Base-by-base conservation (phyloP, 345 rosid species). In the Murraya paniculata region DNA sequence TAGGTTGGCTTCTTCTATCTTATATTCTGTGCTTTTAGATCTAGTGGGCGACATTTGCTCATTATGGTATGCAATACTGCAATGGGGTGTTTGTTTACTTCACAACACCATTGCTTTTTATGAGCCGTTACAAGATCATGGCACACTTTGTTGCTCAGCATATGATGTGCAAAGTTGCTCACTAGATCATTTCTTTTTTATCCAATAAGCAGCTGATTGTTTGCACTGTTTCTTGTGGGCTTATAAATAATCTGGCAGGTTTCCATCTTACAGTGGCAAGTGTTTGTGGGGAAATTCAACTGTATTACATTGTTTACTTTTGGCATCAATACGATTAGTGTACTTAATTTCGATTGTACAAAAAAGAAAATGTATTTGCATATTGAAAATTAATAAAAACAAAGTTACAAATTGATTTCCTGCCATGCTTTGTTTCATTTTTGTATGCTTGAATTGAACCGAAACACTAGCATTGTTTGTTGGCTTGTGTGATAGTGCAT, bases 231-330 rank as follows among this genome's bases (percentile, higher is more conserved):
- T 59, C n/a, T 64, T 39, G 33, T 69, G 35, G 68, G 48, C 71
- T 57, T 41, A 35, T 64, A 36, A 22, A 35, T 64, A 36, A 22
- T 64, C 21, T 57, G 79, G 61, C 80, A 81, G 83, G 85, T 68
- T 50, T 35, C 48, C 25, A 45, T 68, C 30, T 67, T 69, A 27
- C 56, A 19, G 36, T 5, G 35, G 67, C 57, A 61, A 45, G 60
- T 75, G 41, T 48, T 64, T 27, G 31, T 41, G 69, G 6, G 59
- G 9, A 4, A 30, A 21, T 21, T 62, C 69, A 21, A 18, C 68
- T 45, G 77, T 45, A 21, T 41, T 41, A 22, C 71, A 9, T 64
- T 64, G 28, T 62, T 9, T 28, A 19, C 22, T 48, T 45, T 2
- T 50, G 5, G 21, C 22, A 50, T 50, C 22, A 18, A 4, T 53